These are phyloP conservation scores for Echites panduratus DNA, from an alignment of 257 asterid genomes.

Conservation along the genomic window DNA sequence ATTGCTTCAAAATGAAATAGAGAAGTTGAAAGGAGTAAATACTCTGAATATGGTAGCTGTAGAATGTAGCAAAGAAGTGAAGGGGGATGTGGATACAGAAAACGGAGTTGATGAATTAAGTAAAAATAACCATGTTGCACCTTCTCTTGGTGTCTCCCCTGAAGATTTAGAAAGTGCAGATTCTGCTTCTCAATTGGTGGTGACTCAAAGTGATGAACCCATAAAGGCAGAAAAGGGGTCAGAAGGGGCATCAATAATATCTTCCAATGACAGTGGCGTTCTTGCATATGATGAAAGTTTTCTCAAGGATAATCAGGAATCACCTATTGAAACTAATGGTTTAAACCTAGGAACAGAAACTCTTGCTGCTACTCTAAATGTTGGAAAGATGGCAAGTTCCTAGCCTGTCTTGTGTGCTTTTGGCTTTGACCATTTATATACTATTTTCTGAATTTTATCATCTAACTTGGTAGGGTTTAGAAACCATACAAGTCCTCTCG, in stretches of 20 bases:
- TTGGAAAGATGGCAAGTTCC: conserved; percentile 56
- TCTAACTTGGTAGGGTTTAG: conserved; percentile 57
- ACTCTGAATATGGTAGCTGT: conserved; percentile 28
- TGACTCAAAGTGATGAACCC: conserved; percentile 31
- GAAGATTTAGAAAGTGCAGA: conserved; percentile 33
- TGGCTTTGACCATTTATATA: background rate
- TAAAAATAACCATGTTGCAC: conserved; percentile 26
- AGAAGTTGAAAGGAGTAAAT: conserved; percentile 34
- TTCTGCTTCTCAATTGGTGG: conserved; percentile 31
- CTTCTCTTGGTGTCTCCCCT: conserved; percentile 32
- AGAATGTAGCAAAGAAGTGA: conserved; percentile 33
- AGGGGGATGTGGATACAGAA: conserved; percentile 30
- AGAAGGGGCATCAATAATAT: conserved; percentile 27
- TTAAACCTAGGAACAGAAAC: conserved; percentile 34
- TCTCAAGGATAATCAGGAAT: conserved; percentile 32
- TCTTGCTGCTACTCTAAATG: conserved; percentile 41
- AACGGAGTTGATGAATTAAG: conserved; percentile 38
- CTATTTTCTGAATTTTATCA: conserved; percentile 11
- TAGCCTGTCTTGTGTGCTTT: background rate
- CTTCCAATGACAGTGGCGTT: conserved; percentile 34
- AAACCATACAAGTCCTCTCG: conserved; percentile 88
- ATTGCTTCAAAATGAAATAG: conserved; percentile 42
- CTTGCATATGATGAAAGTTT: conserved; percentile 29
- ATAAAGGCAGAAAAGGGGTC: conserved; percentile 35
- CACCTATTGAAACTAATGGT: conserved; percentile 37